A percentile compares a stretch with the other conserved stretches of the same genome.
Conservation (phyloP, 495 filamentous ascomycete species). For the Aspergillus cavernicola region DNA sequence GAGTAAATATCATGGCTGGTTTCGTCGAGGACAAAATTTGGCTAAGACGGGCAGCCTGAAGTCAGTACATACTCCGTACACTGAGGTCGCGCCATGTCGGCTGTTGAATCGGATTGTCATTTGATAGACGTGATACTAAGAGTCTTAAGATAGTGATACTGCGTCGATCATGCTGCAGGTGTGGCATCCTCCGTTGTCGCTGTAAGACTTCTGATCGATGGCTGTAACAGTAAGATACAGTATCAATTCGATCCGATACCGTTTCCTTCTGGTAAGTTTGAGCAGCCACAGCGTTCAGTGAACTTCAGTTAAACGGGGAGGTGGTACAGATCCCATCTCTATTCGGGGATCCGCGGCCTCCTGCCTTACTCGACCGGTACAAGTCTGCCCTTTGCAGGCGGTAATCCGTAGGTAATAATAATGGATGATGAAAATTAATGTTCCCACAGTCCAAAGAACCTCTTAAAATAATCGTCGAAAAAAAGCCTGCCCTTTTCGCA, state of each 20-base stretch:
- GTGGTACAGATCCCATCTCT: not conserved
- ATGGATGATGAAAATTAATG: no score
- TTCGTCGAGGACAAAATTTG: slow-evolving; percentile 1
- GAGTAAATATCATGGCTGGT: slow-evolving; percentile 8
- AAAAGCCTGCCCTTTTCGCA: no score
- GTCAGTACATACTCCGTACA: no score
- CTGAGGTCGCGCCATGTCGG: not conserved
- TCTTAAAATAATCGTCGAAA: no score
- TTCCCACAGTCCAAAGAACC: no score
- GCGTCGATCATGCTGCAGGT: not conserved
- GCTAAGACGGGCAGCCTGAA: no score
- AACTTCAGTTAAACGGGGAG: slow-evolving; percentile 6
- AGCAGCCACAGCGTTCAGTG: not conserved
- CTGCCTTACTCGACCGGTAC: slow-evolving; percentile 10
- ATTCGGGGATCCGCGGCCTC: slow-evolving; percentile 1
- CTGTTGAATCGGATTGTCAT: not conserved
- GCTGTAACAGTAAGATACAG: slow-evolving; percentile 17
- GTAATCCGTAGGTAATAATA: no score
- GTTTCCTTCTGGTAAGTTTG: not conserved
- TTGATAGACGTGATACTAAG: slow-evolving; percentile 1
- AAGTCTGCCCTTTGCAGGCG: no score
- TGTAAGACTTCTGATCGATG: not conserved
- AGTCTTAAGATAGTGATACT: not conserved
- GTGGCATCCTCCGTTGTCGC: no score
- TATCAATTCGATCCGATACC: slow-evolving; percentile 8